These are phyloP conservation scores for Tylopilus balloui DNA, from an alignment of 768 basidiomycete genomes.

Conservation along the genomic window DNA sequence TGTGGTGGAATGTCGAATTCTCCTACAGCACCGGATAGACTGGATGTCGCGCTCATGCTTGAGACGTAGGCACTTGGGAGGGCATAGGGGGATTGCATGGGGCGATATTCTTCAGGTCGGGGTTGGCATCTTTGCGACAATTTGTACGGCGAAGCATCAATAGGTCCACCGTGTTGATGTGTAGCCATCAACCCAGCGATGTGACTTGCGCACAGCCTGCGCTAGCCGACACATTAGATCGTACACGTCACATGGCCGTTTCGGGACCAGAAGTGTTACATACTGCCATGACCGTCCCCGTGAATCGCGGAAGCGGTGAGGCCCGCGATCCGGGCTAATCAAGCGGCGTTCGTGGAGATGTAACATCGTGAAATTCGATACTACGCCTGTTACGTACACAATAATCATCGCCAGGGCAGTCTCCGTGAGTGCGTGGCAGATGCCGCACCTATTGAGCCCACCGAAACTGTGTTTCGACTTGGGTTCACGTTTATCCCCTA, in stretches of 20 bases:
- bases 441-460: slow-evolving; percentile 10
- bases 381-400: slow-evolving; percentile 20
- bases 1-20: slow-evolving; percentile 42
- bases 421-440: slow-evolving; percentile 11
- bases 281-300: slow-evolving; percentile 15
- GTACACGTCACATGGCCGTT: slow-evolving; percentile 29
- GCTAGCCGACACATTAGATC: slow-evolving; percentile 26
- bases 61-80: slow-evolving; percentile 38
- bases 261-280: slow-evolving; percentile 29
- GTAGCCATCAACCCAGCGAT: slow-evolving; percentile 26
- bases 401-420: slow-evolving; percentile 17
- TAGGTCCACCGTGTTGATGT: slow-evolving; percentile 24
- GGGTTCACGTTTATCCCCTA: slow-evolving; percentile 15
- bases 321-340: slow-evolving; percentile 25
- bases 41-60: slow-evolving; percentile 41
- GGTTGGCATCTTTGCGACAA: slow-evolving; percentile 29
- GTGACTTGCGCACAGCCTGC: slow-evolving; percentile 26
- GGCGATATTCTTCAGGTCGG: slow-evolving; percentile 37
- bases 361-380: slow-evolving; percentile 17
- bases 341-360: slow-evolving; percentile 22
- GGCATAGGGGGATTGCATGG: slow-evolving; percentile 29
- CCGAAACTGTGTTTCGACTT: slow-evolving; percentile 7
- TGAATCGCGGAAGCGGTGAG: slow-evolving; percentile 21
- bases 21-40: slow-evolving; percentile 62
- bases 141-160: slow-evolving; percentile 27